These are phyloP conservation scores for Periconia digitata DNA, from an alignment of 2,329 filamentous ascomycete genomes.

Conservation along the genomic window DNA sequence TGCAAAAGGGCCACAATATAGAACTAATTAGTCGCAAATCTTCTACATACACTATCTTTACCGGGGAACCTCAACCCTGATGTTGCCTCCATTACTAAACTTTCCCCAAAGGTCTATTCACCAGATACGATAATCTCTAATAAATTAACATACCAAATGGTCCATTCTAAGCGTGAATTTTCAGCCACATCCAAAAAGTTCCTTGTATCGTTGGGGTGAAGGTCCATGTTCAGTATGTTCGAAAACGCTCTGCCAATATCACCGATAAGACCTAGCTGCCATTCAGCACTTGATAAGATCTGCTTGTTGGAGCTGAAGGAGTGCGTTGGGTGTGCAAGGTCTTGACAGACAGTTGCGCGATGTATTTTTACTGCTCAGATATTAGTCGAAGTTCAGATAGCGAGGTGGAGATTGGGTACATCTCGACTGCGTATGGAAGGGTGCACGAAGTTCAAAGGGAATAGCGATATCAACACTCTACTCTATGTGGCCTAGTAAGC, in stretches of 20 bases:
- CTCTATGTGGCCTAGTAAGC: too few relatives aligned
- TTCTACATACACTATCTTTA: constrained; percentile 59
- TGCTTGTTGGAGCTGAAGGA: too few relatives aligned
- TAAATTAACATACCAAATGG: constrained; percentile 32
- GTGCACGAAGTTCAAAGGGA: too few relatives aligned
- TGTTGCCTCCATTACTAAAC: constrained; percentile 31
- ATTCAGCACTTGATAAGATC: too few relatives aligned
- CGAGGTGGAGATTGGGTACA: too few relatives aligned
- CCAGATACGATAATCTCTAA: constrained; percentile 40
- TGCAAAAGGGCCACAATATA: constrained; percentile 46
- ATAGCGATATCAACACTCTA: too few relatives aligned
- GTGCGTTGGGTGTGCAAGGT: too few relatives aligned
- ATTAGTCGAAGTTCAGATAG: too few relatives aligned
- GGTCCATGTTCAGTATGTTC: constrained; percentile 15
- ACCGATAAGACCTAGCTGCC: too few relatives aligned
- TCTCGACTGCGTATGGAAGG: too few relatives aligned
- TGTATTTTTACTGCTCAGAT: too few relatives aligned
- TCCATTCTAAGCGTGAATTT: constrained; percentile 48
- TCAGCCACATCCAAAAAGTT: constrained; percentile 56
- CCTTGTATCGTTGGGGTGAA: constrained; percentile 48
- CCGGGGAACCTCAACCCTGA: constrained; percentile 61
- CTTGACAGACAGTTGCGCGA: too few relatives aligned
- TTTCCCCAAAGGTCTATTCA: constrained; percentile 29
- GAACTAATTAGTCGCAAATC: constrained; percentile 62
- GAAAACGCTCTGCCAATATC: neutral